These are phyloP conservation scores for Yarrowia galli DNA, from an alignment of 1,139 yeast genomes.

Conservation along the genomic window DNA sequence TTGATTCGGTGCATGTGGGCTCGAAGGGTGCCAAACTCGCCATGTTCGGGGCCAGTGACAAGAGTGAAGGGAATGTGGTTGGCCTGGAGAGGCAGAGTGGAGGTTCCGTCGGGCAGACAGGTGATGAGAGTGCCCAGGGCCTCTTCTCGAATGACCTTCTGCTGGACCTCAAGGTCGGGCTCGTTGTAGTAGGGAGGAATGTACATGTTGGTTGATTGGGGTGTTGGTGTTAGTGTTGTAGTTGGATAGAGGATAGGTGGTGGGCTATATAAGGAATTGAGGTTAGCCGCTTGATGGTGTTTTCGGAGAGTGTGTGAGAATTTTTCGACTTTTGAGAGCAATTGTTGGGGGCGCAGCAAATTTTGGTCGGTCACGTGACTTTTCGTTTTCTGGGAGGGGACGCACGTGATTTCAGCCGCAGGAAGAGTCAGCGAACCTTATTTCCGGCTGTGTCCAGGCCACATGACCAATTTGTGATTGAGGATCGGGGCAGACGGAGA, in stretches of 20 bases:
- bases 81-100: constrained; percentile 49
- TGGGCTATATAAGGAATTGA: constrained; percentile 3
- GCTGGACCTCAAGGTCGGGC: constrained; percentile 54
- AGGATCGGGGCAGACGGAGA: background rate
- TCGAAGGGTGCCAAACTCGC: constrained; percentile 54
- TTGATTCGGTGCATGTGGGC: constrained; percentile 67
- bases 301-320: background rate
- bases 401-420: constrained; percentile 30
- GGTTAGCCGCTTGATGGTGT: constrained; percentile 23
- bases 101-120: constrained; percentile 50
- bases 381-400: no score
- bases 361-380: background rate
- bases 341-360: background rate
- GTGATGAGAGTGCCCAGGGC: constrained; percentile 65
- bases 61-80: constrained; percentile 67
- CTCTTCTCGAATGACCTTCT: constrained; percentile 56
- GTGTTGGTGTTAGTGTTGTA: background rate
- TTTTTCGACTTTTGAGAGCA: background rate
- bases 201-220: constrained; percentile 41
- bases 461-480: constrained; percentile 10
- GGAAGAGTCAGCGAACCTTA: background rate
- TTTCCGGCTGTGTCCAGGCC: constrained; percentile 1
- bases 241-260: background rate
- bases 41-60: constrained; percentile 53
- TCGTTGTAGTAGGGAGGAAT: constrained; percentile 48